Evolutionary conservation across 345 rosid species (phyloP), one percentile per base, ranked within the genome.

Genomic region (Salix viminalis): DNA sequence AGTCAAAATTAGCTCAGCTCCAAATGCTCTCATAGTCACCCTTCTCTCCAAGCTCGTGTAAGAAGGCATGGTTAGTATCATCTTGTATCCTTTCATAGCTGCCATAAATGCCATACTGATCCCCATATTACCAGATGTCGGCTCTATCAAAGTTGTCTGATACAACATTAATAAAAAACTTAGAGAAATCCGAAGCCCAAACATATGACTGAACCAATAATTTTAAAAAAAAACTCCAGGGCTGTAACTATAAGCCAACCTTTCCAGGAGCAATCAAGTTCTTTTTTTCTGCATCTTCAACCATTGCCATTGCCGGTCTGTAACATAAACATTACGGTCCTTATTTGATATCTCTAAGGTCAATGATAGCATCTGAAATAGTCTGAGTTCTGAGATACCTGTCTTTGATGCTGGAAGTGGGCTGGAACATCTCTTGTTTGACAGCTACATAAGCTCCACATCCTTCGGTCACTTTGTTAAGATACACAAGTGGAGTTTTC

Each of bases 71-170:
- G 99, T 93, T 54, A 96, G 88, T 71, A 90, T 82, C 88, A 92
- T 93, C 83, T 82, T 92, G 76, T 96, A 96, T 10, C 99, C 99
- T 90, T 86, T 91, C 86, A 93, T 48, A 66, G 98, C 92, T 4
- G 99, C 99, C 24, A 96, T 91, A 67, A 96, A 96, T 10, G 99
- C 97, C 98, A 93, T 77, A 79, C 98, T 96, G 60, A 93, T 96
- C 69, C 98, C 98, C 98, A 92, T 96, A 79, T 93, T 96, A 56
- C 99, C 99, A 1, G 99, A 93, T 6, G 99, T 96, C 0, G 99
- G 98, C 86, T 96, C 99, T 76, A 96, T 92, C 86, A 96, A 83
- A 50, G 85, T 88, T 2, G 99, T 96, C 99, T 91, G 79, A 23
- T 66, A 64, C 28, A 64, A 73, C 0, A 73, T 48, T 6, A 56